These are phyloP conservation scores for Epichloe sp. DNA, from an alignment of 2,329 filamentous ascomycete species.

Conservation along the genomic window DNA sequence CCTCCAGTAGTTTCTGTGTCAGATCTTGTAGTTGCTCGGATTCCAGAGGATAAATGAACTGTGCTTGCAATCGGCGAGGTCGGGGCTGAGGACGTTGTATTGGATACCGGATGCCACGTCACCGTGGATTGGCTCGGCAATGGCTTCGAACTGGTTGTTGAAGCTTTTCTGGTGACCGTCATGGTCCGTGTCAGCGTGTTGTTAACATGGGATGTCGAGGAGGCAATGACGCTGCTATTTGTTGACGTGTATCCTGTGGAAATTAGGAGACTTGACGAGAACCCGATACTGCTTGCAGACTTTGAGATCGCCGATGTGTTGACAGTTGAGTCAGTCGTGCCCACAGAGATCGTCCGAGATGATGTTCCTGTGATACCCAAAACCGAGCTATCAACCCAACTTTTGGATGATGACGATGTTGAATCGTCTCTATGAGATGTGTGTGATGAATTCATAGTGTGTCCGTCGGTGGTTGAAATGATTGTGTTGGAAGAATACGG, in stretches of 20 bases:
- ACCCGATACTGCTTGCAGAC: neutral
- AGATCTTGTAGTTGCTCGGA: neutral
- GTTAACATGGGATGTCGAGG: neutral
- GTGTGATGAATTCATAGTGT: neutral
- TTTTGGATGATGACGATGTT: neutral
- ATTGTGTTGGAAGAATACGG: neutral
- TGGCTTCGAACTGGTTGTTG: neutral
- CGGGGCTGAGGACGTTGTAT: neutral
- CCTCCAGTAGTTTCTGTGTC: neutral
- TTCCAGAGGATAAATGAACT: neutral
- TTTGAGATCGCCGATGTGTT: neutral
- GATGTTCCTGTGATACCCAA: conserved; percentile 4
- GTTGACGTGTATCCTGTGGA: neutral
- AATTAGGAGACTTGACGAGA: neutral
- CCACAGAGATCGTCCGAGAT: neutral
- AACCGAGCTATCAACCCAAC: conserved; percentile 3
- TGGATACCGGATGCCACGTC: neutral
- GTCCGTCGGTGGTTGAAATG: neutral
- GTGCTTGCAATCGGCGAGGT: neutral
- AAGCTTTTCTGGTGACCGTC: neutral
- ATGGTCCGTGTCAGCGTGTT: neutral
- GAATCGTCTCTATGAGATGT: neutral
- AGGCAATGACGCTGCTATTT: neutral
- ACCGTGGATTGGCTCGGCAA: neutral
- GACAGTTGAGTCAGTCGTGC: neutral